Conservation (phyloP, 1,139 yeast genomes). For the Yarrowia galli region DNA sequence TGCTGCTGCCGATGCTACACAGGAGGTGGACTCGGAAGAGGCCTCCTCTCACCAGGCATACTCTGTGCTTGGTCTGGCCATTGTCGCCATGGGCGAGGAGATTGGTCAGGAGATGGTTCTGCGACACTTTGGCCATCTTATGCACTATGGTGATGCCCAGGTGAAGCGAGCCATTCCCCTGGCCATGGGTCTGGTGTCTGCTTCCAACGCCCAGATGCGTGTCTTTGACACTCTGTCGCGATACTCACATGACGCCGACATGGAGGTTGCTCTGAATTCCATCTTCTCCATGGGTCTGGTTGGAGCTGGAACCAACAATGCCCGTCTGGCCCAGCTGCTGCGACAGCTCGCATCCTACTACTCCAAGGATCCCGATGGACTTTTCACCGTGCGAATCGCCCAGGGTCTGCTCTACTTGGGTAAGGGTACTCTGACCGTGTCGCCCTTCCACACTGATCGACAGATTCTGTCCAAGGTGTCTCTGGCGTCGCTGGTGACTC, state of each 20-base stretch:
- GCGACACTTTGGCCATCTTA: conserved; percentile 95
- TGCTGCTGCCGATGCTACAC: conserved; percentile 40
- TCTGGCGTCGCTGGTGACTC: conserved; percentile 87
- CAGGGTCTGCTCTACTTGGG: conserved; percentile 96
- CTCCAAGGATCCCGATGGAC: conserved; percentile 85
- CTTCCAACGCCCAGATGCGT: conserved; percentile 96
- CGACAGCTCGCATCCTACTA: conserved; percentile 95
- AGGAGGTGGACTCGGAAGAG: conserved; percentile 44
- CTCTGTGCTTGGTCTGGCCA: conserved; percentile 93
- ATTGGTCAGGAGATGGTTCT: conserved; percentile 97
- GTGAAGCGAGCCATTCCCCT: conserved; percentile 95
- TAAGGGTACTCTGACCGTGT: conserved; percentile 89
- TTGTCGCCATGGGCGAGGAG: conserved; percentile 97
- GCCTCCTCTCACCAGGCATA: conserved; percentile 70
- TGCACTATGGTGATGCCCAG: conserved; percentile 96
- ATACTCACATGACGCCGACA: conserved; percentile 93
- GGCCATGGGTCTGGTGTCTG: conserved; percentile 94
- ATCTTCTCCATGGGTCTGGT: conserved; percentile 97
- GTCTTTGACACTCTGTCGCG: conserved; percentile 96
- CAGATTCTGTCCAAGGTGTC: conserved; percentile 88
- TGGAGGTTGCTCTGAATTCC: conserved; percentile 94
- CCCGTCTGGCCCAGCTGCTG: conserved; percentile 93
- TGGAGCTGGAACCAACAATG: conserved; percentile 98
- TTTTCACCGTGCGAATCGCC: conserved; percentile 92
- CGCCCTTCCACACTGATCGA: conserved; percentile 90